Conservation (phyloP, 805 yeast species). For the Candida taoyuanica region DNA sequence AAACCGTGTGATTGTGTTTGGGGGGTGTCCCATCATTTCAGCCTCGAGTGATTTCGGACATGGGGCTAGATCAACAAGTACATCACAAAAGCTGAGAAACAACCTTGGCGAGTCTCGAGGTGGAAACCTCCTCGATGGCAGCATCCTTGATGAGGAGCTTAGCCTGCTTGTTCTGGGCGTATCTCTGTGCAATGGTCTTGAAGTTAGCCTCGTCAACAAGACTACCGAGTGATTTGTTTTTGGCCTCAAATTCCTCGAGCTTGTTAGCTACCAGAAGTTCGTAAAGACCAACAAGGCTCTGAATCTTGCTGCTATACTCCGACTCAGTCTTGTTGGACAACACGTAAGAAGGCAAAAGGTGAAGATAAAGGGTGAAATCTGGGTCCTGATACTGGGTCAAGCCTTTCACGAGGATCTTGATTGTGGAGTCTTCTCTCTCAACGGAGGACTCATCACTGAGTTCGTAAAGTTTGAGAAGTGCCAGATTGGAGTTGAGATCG, state of each 20-base stretch:
- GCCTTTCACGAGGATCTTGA: slow-evolving; percentile 38
- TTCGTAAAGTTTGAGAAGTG: slow-evolving; percentile 40
- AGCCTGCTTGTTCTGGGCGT: slow-evolving; percentile 20
- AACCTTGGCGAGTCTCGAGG: slow-evolving; percentile 24
- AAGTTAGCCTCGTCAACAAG: slow-evolving; percentile 18
- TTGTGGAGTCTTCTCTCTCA: slow-evolving; percentile 35
- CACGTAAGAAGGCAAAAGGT: slow-evolving; percentile 39
- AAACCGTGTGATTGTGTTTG: too few species aligned
- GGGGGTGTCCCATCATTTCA: too few species aligned
- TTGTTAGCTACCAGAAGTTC: slow-evolving; percentile 24
- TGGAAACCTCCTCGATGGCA: slow-evolving; percentile 23
- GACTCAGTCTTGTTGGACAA: slow-evolving; percentile 20
- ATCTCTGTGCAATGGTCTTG: slow-evolving; percentile 17
- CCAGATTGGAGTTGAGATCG: slow-evolving; percentile 42
- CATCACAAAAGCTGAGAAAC: slow-evolving; percentile 15
- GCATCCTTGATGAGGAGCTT: slow-evolving; percentile 19
- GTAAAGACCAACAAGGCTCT: slow-evolving; percentile 21
- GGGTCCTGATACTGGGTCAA: slow-evolving; percentile 36
- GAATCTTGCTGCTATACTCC: slow-evolving; percentile 24
- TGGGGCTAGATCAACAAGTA: not conserved
- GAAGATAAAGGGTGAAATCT: slow-evolving; percentile 41
- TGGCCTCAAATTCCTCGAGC: slow-evolving; percentile 17
- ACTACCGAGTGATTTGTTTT: slow-evolving; percentile 20
- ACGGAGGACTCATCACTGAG: slow-evolving; percentile 31
- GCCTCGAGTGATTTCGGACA: too few species aligned